Percentiles rank a stretch among this genome's conserved stretches.
These are phyloP conservation scores for Pleurotus salmoneostramineus DNA, from an alignment of 768 basidiomycete species.

Conservation along the genomic window DNA sequence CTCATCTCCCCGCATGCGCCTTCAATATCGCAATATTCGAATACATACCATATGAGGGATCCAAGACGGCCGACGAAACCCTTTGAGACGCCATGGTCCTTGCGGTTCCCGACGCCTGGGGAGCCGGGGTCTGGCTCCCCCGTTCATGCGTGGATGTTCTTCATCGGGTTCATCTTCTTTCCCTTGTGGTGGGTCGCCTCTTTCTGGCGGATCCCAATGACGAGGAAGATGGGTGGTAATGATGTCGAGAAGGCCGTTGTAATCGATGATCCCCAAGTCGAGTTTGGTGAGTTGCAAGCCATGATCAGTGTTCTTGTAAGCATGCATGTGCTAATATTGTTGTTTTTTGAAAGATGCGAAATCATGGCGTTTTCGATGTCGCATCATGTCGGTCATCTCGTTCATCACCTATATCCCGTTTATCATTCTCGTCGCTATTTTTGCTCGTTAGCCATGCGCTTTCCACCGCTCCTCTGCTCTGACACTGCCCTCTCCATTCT, in stretches of 20 bases:
- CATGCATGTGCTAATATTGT: background rate
- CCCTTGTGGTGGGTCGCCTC: conserved; percentile 64
- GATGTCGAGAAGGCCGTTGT: conserved; percentile 65
- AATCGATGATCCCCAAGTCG: conserved; percentile 77
- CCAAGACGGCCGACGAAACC: conserved; percentile 62
- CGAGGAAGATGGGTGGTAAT: conserved; percentile 55
- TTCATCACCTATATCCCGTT: conserved; percentile 77
- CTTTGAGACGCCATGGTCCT: conserved; percentile 58
- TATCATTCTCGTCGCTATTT: conserved; percentile 69
- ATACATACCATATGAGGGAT: conserved; percentile 77
- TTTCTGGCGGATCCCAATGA: conserved; percentile 51
- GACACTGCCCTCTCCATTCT: background rate
- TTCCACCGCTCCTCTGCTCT: background rate
- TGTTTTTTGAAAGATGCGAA: conserved; percentile 49
- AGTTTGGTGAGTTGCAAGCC: conserved; percentile 58
- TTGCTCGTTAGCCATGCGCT: conserved; percentile 26
- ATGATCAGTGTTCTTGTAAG: background rate
- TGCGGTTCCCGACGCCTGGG: conserved; percentile 39
- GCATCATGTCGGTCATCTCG: conserved; percentile 65
- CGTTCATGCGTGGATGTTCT: conserved; percentile 75
- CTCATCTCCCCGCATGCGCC: conserved; percentile 77
- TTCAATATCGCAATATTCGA: conserved; percentile 49
- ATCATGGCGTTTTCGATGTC: conserved; percentile 73
- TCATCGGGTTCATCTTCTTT: conserved; percentile 64
- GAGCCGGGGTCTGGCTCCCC: conserved; percentile 39